These are phyloP conservation scores for Candida chilensis DNA, from an alignment of 805 yeast species.

Conservation along the genomic window DNA sequence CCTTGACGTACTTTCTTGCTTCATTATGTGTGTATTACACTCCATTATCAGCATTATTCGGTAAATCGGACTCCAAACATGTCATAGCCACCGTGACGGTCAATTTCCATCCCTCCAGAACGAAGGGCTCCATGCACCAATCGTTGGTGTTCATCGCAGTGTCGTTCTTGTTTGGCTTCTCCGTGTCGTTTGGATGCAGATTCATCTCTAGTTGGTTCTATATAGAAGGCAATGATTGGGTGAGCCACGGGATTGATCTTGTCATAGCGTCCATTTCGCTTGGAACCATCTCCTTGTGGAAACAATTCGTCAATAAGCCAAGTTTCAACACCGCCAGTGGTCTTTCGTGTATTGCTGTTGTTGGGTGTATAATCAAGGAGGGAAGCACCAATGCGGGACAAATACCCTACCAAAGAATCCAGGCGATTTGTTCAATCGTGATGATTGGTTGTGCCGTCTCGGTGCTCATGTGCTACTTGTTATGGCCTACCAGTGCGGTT, in stretches of 20 bases:
- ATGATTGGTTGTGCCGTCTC: slow-evolving; percentile 51
- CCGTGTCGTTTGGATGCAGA: slow-evolving; percentile 44
- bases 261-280: slow-evolving; percentile 43
- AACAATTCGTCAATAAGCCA: slow-evolving; percentile 55
- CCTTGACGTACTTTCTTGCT: slow-evolving; percentile 67
- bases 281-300: slow-evolving; percentile 61
- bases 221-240: slow-evolving; percentile 32
- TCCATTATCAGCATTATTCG: slow-evolving; percentile 41
- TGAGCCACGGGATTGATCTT: slow-evolving; percentile 46
- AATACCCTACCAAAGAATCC: slow-evolving; percentile 46
- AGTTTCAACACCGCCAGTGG: slow-evolving; percentile 80
- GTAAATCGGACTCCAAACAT: slow-evolving; percentile 68
- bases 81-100: slow-evolving; percentile 77
- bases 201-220: slow-evolving; percentile 36
- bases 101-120: slow-evolving; percentile 75
- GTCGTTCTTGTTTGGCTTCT: slow-evolving; percentile 43
- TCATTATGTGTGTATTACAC: slow-evolving; percentile 62
- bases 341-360: slow-evolving; percentile 60
- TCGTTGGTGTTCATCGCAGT: slow-evolving; percentile 52
- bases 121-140: slow-evolving; percentile 76
- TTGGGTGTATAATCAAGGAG: slow-evolving; percentile 66
- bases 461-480: slow-evolving; percentile 46
- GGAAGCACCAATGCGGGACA: slow-evolving; percentile 52
- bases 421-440: slow-evolving; percentile 49
- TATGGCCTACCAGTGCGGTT: slow-evolving; percentile 59